These are phyloP conservation scores for Hypocreales sp. DNA, from an alignment of 2,329 filamentous ascomycete genomes.

Conservation along the genomic window DNA sequence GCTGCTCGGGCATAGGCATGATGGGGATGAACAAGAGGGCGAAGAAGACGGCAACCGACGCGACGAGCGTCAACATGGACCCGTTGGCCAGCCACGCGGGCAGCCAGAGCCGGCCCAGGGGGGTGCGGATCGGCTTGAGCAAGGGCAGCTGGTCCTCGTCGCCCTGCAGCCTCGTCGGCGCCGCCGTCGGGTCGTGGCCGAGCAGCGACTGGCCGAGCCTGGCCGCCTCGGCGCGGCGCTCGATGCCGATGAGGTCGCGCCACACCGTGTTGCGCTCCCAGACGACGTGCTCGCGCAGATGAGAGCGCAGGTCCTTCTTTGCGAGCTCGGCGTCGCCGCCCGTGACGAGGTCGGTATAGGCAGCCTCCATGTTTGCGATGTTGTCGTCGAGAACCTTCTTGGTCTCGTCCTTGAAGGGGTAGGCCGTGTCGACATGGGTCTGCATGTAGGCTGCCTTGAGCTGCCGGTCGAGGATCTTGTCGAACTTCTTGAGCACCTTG, in stretches of 20 bases:
- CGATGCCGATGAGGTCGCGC: slow-evolving; percentile 97
- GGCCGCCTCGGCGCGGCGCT: slow-evolving; percentile 85
- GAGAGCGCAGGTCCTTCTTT: slow-evolving; percentile 72
- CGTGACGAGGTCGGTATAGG: slow-evolving; percentile 72
- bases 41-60: slow-evolving; percentile 58
- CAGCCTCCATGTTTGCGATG: slow-evolving; percentile 58
- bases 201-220: slow-evolving; percentile 78
- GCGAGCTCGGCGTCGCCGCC: slow-evolving; percentile 64
- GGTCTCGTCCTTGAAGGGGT: slow-evolving; percentile 65
- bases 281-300: slow-evolving; percentile 89
- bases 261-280: slow-evolving; percentile 99
- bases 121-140: slow-evolving; percentile 60
- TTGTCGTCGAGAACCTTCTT: slow-evolving; percentile 55
- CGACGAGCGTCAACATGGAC: slow-evolving; percentile 62
- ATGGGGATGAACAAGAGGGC: slow-evolving; percentile 63
- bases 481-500: slow-evolving; percentile 96
- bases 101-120: slow-evolving; percentile 59
- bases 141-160: slow-evolving; percentile 52
- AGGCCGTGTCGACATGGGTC: slow-evolving; percentile 57
- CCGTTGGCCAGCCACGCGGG: slow-evolving; percentile 75
- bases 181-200: slow-evolving; percentile 53
- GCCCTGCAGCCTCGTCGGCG: slow-evolving; percentile 62
- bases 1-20: slow-evolving; percentile 76
- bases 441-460: slow-evolving; percentile 66
- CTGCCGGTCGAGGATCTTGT: slow-evolving; percentile 81